Percentiles rank a stretch among this genome's conserved stretches.
These are phyloP conservation scores for Ustilago hordei DNA, from an alignment of 1,284 basidiomycete genomes.

Conservation along the genomic window DNA sequence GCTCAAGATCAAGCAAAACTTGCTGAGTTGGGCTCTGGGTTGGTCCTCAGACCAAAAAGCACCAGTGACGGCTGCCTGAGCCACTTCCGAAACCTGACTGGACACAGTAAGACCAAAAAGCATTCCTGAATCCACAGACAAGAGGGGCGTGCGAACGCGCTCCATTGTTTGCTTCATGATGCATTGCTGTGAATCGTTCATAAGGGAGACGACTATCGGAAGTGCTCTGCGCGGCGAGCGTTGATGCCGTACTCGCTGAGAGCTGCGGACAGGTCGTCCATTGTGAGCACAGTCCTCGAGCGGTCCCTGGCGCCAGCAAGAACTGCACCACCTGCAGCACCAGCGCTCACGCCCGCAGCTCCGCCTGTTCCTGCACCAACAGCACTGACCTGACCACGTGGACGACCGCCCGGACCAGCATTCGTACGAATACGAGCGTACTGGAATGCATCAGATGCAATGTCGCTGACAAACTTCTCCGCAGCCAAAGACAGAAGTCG, in stretches of 20 bases:
- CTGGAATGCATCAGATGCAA: slow-evolving; percentile 95
- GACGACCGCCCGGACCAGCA: slow-evolving; percentile 70
- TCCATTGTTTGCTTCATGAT: neutral
- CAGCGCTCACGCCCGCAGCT: slow-evolving; percentile 24
- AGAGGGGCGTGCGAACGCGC: neutral
- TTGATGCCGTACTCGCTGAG: slow-evolving; percentile 86
- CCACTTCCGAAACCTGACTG: neutral
- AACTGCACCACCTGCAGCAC: slow-evolving; percentile 14
- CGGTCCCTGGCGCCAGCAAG: slow-evolving; percentile 74
- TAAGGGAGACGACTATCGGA: slow-evolving; percentile 49
- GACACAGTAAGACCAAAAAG: neutral
- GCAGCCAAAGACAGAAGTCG: slow-evolving; percentile 93
- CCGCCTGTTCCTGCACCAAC: slow-evolving; percentile 16
- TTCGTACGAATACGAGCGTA: slow-evolving; percentile 90
- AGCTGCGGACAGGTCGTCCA: slow-evolving; percentile 95
- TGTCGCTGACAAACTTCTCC: slow-evolving; percentile 98
- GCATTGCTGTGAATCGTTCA: slow-evolving; percentile 2
- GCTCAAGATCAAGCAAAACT: neutral
- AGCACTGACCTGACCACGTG: slow-evolving; percentile 41
- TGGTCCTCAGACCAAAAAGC: slow-evolving; percentile 17
- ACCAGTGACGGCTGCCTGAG: slow-evolving; percentile 4
- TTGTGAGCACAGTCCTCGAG: slow-evolving; percentile 93
- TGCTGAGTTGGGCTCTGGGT: slow-evolving; percentile 26
- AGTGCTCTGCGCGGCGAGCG: slow-evolving; percentile 65
- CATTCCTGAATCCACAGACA: neutral